Conservation (phyloP, 176 grass and related monocot species). For the Raddia distichophylla region DNA sequence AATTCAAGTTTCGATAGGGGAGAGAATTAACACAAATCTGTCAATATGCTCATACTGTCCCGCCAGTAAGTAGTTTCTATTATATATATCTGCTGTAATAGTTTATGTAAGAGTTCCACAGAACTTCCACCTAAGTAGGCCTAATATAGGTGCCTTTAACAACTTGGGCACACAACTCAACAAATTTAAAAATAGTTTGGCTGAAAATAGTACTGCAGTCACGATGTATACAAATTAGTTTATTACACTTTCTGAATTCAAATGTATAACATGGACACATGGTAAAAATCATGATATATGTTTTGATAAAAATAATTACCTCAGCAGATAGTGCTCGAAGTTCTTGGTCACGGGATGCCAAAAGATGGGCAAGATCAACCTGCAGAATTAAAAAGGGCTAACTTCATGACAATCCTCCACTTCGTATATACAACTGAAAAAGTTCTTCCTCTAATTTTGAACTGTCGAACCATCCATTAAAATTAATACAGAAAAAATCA, state of each 20-base stretch:
- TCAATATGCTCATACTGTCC: neutral
- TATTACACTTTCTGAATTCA: neutral
- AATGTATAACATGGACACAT: constrained; percentile 2
- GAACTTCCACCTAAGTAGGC: neutral
- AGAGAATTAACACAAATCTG: constrained; percentile 17
- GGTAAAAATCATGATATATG: neutral
- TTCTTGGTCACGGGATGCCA: constrained; percentile 98
- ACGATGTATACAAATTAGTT: neutral
- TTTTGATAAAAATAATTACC: constrained; percentile 55
- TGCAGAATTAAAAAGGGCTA: constrained; percentile 47
- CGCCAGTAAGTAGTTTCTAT: neutral
- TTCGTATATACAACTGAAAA: constrained; percentile 6
- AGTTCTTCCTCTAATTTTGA: constrained; percentile 14
- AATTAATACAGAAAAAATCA: constrained; percentile 17
- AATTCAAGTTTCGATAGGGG: neutral
- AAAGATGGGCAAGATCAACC: constrained; percentile 96
- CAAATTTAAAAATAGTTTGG: neutral
- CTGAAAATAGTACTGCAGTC: neutral
- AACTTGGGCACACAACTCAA: neutral
- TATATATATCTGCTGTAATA: constrained; percentile 5
- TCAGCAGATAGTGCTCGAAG: constrained; percentile 84
- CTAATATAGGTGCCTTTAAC: neutral
- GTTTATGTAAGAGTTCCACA: neutral
- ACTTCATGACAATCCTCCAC: constrained; percentile 6
- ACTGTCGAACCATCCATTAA: neutral